Evolutionary conservation across 192 early-diverging fungal genomes (phyloP).

Genomic region (Coemansia sp.): DNA sequence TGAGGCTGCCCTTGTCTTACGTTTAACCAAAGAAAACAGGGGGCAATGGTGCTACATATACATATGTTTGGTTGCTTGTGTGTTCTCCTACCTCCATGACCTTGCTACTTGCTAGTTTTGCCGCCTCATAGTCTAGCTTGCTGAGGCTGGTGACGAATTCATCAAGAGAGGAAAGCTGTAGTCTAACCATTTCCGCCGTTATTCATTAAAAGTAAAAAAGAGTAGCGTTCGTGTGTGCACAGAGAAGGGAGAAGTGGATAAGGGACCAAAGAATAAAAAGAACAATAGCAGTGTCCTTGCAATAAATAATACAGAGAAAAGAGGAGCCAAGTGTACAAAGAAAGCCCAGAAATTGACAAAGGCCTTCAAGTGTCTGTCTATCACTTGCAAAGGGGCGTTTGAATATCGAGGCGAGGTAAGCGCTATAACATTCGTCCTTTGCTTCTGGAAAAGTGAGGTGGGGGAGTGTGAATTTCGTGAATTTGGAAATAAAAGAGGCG

Average conservation of each 20-base stretch:
- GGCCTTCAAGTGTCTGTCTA: neutral
- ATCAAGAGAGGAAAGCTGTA: conserved; percentile 43
- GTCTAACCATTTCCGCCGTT: conserved; percentile 31
- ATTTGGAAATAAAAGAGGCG: neutral
- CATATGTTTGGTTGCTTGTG: neutral
- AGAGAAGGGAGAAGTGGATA: no score
- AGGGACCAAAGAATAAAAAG: neutral
- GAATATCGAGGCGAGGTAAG: neutral
- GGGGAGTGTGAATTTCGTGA: neutral
- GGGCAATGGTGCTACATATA: neutral
- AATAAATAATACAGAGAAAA: neutral
- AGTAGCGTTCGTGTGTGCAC: neutral
- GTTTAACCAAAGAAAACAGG: neutral
- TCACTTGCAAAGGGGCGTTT: neutral
- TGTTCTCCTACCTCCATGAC: conserved; percentile 52
- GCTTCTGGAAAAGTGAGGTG: neutral
- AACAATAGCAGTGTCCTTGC: neutral
- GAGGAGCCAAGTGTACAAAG: neutral
- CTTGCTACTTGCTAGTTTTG: conserved; percentile 46
- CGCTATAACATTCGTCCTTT: neutral
- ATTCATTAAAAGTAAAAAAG: conserved; percentile 13
- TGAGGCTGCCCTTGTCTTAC: neutral
- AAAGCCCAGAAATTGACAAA: neutral
- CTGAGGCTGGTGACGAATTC: conserved; percentile 48
- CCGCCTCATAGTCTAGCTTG: conserved; percentile 47